phyloP scores from a whole-genome alignment of 495 filamentous ascomycete genomes.

The Penicillium robsamsonii region DNA sequence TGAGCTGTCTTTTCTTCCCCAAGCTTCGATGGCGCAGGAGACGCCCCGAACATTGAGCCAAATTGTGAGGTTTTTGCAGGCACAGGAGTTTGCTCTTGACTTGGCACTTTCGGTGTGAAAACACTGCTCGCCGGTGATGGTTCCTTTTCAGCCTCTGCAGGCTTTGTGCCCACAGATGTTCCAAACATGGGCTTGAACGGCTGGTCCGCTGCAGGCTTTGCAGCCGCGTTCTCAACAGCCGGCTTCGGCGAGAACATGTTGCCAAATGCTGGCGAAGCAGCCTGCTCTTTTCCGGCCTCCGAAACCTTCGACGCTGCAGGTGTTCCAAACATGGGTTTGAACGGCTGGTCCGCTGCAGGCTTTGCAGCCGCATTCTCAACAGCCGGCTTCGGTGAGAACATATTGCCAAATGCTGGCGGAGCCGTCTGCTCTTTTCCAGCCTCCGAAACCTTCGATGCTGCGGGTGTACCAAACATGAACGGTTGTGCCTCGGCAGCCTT shows the following conservation, averaged over 20 bases:
- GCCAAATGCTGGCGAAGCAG: conserved; percentile 3
- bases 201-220: conserved; percentile 7
- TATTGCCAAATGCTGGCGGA: conserved; percentile 7
- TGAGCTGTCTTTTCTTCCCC: conserved; percentile 2
- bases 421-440: background rate
- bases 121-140: background rate
- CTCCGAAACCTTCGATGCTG: background rate
- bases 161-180: conserved; percentile 5
- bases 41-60: conserved; percentile 6
- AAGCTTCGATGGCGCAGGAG: conserved; percentile 7
- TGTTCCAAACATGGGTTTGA: conserved; percentile 9
- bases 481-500: conserved; percentile 1
- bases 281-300: background rate
- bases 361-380: conserved; percentile 1
- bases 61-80: conserved; percentile 3
- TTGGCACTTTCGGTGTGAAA: conserved; percentile 14
- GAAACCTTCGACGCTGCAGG: background rate
- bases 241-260: conserved; percentile 18
- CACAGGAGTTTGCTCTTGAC: conserved; percentile 1
- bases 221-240: background rate
- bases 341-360: background rate
- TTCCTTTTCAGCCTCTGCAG: conserved; percentile 3
- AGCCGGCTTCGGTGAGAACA: conserved; percentile 16
- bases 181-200: conserved; percentile 14
- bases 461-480: conserved; percentile 11